Evolutionary conservation across 2,329 filamentous ascomycete species (phyloP).

Genomic region (Fusarium sp.): DNA sequence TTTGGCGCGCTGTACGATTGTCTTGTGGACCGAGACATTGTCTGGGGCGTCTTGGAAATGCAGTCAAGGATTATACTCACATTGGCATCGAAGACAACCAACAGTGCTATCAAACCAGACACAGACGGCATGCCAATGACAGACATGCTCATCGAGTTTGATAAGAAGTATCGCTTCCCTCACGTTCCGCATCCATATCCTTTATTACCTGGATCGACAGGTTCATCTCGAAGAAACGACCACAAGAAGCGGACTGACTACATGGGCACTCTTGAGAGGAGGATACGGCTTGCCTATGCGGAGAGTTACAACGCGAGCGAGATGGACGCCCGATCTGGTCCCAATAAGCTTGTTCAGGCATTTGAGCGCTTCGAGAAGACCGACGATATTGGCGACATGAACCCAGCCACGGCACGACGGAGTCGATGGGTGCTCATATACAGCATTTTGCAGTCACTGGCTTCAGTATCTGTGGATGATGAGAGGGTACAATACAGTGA

Average conservation of each 20-base stretch:
- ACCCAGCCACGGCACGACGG: slow-evolving; percentile 66
- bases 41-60: slow-evolving; percentile 73
- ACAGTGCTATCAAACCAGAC: slow-evolving; percentile 62
- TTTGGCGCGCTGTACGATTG: slow-evolving; percentile 79
- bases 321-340: slow-evolving; percentile 61
- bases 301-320: slow-evolving; percentile 70
- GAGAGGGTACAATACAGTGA: slow-evolving; percentile 65
- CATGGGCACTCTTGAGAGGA: slow-evolving; percentile 56
- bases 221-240: slow-evolving; percentile 50
- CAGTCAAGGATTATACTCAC: slow-evolving; percentile 73
- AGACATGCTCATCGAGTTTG: slow-evolving; percentile 74
- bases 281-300: slow-evolving; percentile 68
- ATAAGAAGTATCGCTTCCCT: slow-evolving; percentile 71
- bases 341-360: slow-evolving; percentile 66
- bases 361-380: slow-evolving; percentile 68
- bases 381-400: slow-evolving; percentile 62
- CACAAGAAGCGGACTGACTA: slow-evolving; percentile 43
- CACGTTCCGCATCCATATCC: slow-evolving; percentile 77
- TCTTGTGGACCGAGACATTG: slow-evolving; percentile 73
- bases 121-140: slow-evolving; percentile 70
- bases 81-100: slow-evolving; percentile 64
- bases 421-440: slow-evolving; percentile 73
- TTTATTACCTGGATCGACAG: slow-evolving; percentile 67
- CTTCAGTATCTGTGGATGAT: slow-evolving; percentile 68
- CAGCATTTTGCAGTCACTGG: slow-evolving; percentile 69